Conservation (phyloP, 495 filamentous ascomycete species). For the Podospora tetraspora region DNA sequence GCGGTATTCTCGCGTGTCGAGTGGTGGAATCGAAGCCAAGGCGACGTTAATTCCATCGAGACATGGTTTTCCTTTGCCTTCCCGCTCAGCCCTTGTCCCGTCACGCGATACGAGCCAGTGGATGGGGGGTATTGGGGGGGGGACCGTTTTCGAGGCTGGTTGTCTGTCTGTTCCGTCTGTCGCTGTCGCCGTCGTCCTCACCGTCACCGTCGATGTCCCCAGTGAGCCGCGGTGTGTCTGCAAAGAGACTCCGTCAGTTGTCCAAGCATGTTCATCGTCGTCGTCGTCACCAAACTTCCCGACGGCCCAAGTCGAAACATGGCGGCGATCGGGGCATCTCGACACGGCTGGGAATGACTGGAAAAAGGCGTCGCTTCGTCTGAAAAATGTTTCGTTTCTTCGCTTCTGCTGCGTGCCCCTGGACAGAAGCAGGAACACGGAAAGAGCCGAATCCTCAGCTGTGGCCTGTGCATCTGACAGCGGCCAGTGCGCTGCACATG, state of each 20-base stretch:
- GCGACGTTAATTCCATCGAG: constrained; percentile 12
- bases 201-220: background rate
- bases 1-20: constrained; percentile 7
- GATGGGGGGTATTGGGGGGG: too few species aligned
- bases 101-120: too few species aligned
- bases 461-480: constrained; percentile 25
- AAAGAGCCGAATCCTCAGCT: constrained; percentile 3
- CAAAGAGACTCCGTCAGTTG: background rate
- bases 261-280: background rate
- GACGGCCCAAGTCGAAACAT: background rate
- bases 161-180: background rate
- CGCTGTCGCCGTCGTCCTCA: background rate
- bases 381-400: constrained; percentile 17
- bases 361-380: constrained; percentile 1
- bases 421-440: background rate
- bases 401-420: constrained; percentile 18
- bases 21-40: constrained; percentile 8
- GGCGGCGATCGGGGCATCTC: background rate
- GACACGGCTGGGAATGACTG: background rate
- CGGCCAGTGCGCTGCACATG: background rate
- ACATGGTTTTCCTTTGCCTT: constrained; percentile 3
- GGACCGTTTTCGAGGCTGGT: background rate
- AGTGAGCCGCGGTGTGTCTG: too few species aligned
- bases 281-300: background rate
- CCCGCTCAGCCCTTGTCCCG: constrained; percentile 4